A percentile compares a stretch with the other conserved stretches of the same genome.
Conservation (phyloP, 2,329 filamentous ascomycete species). For the Aspergillus sergii region DNA sequence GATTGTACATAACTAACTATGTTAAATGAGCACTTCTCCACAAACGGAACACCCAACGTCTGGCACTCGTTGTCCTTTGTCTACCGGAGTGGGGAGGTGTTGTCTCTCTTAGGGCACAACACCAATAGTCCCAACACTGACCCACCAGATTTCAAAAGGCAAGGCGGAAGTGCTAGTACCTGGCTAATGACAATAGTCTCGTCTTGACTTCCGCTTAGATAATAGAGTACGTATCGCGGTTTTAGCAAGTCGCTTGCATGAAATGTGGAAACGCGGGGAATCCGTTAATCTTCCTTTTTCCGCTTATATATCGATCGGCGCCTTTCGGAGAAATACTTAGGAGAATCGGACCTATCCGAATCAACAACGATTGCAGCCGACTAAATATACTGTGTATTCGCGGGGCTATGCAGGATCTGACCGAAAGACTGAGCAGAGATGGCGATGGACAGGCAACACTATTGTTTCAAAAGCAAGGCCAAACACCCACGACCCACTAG, state of each 20-base stretch:
- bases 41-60: neutral
- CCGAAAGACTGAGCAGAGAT: neutral
- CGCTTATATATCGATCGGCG: neutral
- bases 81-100: neutral
- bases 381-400: neutral
- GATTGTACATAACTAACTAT: neutral
- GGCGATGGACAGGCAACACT: neutral
- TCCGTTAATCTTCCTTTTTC: neutral
- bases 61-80: neutral
- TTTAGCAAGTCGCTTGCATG: neutral
- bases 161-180: neutral
- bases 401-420: neutral
- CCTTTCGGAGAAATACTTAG: neutral
- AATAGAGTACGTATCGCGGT: neutral
- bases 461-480: neutral
- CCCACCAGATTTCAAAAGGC: neutral
- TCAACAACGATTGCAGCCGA: too few relatives aligned
- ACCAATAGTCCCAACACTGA: neutral
- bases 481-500: neutral
- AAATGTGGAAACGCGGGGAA: neutral
- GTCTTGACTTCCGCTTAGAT: neutral
- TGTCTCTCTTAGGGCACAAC: neutral
- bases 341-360: neutral
- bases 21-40: neutral
- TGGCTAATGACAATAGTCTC: neutral